Evolutionary conservation across 352 stramenopile species (phyloP), one percentile per base, ranked within the genome.

Genomic region (Globisporangium spiculum): DNA sequence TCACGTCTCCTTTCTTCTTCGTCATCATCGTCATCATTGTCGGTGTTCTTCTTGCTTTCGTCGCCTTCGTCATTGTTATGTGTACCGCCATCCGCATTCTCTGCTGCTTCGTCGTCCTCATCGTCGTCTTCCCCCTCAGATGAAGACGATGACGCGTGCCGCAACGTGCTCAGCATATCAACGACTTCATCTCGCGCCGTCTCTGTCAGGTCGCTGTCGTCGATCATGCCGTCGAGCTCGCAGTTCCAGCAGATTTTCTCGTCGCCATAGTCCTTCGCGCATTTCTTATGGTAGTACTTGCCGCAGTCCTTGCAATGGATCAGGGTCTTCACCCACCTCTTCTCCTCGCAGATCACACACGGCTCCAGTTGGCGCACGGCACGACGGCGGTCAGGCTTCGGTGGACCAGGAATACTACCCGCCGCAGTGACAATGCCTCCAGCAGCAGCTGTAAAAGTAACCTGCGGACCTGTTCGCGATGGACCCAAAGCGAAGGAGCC

Each of bases 221-320:
- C 84, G 63, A 94, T 92, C 72, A 93, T 81, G 8, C 75, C 81
- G 34, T 87, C 78, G 50, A 88, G 69, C 62, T 92, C 83, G 59
- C 86, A 94, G 30, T 90, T 88, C 83, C 84, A 94, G 71, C 86
- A 94, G 14, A 84, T 65, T 8, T 70, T 84, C 24, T 89, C 83
- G 56, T 91, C 81, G 7, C 86, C 86, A 52, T 89, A 90, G 44
- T 92, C 83, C 30, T 75, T 83, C 1, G 86, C 84, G 61, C 86
- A 94, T 18, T 76, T 77, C 57, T 77, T 88, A 70, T 94, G 86
- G 60, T 90, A 92, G 62, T 89, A 93, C 60, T 86, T 86, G 2
- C 60, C 75, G 65, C 85, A 93, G 1, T 71, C 76, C 4, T 60
- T 52, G 16, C 85, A 93, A 20, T 73, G 72, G 14, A 79, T 70